phyloP scores from a whole-genome alignment of 2,329 filamentous ascomycete genomes.

The Fusarium mangiferae region DNA sequence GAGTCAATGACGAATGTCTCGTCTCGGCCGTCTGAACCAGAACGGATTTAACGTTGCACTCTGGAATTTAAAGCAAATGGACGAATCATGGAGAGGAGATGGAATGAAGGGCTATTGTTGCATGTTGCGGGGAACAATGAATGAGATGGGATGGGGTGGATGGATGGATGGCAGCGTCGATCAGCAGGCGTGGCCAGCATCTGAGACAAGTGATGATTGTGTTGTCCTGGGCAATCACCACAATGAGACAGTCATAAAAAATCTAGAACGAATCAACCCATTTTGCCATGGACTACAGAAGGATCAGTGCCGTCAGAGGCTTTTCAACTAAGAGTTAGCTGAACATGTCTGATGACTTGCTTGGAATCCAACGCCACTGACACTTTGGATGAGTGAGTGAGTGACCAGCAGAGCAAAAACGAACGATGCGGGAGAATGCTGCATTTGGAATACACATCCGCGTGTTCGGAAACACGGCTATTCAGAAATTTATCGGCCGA shows the following conservation, averaged over 20 bases:
- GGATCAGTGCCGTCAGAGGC: neutral
- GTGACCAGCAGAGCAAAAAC: neutral
- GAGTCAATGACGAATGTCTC: conserved; percentile 2
- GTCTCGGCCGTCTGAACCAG: conserved; percentile 13
- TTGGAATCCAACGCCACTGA: conserved; percentile 27
- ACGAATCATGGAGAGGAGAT: neutral
- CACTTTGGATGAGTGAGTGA: neutral
- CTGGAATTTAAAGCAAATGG: neutral
- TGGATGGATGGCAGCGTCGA: conserved; percentile 2
- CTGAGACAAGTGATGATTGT: conserved; percentile 14
- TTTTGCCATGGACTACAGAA: neutral
- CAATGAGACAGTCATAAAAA: neutral
- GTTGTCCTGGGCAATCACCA: neutral
- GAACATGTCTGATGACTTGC: conserved; percentile 10
- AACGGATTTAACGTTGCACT: conserved; percentile 26
- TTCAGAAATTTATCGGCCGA: conserved; percentile 30
- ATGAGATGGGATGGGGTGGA: conserved; percentile 8
- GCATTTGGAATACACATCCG: conserved; percentile 17
- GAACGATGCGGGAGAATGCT: neutral
- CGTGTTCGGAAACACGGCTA: conserved; percentile 23
- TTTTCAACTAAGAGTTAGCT: neutral
- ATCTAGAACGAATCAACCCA: neutral
- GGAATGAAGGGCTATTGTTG: neutral
- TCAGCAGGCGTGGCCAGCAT: conserved; percentile 10
- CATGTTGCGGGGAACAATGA: conserved; percentile 14